These are phyloP conservation scores for Bjerkandera adusta DNA, from an alignment of 1,284 basidiomycete genomes.

Conservation along the genomic window DNA sequence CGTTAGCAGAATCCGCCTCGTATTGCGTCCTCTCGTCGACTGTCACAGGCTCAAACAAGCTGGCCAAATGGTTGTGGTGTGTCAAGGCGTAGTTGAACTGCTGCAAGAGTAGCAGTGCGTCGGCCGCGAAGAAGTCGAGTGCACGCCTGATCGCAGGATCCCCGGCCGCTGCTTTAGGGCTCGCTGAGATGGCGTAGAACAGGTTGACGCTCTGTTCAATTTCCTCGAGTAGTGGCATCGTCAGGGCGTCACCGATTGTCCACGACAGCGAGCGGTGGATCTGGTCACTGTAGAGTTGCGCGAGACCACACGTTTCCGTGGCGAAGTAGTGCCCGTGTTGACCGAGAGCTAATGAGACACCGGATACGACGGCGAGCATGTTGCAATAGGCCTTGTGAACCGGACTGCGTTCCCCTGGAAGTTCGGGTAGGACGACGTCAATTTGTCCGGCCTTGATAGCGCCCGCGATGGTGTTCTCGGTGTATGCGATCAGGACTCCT, in stretches of 20 bases:
- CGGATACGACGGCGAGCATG: constrained; percentile 81
- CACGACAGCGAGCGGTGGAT: constrained; percentile 75
- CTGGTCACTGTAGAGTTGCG: constrained; percentile 84
- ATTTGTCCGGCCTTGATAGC: constrained; percentile 75
- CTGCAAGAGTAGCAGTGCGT: constrained; percentile 75
- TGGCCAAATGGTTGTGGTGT: constrained; percentile 85
- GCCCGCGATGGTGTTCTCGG: constrained; percentile 77
- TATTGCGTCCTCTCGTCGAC: constrained; percentile 67
- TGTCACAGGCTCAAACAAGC: constrained; percentile 79
- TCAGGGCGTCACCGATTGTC: constrained; percentile 75
- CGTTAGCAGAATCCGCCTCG: constrained; percentile 51
- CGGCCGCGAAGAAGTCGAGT: constrained; percentile 63
- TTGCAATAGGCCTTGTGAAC: constrained; percentile 82
- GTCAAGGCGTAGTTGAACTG: constrained; percentile 88
- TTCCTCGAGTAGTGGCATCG: constrained; percentile 74
- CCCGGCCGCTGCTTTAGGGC: constrained; percentile 42
- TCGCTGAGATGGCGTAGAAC: constrained; percentile 69
- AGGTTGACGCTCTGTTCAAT: constrained; percentile 76
- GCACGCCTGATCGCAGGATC: constrained; percentile 56
- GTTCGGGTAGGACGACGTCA: constrained; percentile 63
- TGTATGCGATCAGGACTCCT: constrained; percentile 80
- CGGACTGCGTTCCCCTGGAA: constrained; percentile 72
- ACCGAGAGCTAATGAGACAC: constrained; percentile 65
- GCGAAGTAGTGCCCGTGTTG: constrained; percentile 82
- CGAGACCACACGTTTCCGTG: constrained; percentile 81